Evolutionary conservation across 1,139 yeast genomes (phyloP).

Genomic region (Yamadazyma dushanensis): DNA sequence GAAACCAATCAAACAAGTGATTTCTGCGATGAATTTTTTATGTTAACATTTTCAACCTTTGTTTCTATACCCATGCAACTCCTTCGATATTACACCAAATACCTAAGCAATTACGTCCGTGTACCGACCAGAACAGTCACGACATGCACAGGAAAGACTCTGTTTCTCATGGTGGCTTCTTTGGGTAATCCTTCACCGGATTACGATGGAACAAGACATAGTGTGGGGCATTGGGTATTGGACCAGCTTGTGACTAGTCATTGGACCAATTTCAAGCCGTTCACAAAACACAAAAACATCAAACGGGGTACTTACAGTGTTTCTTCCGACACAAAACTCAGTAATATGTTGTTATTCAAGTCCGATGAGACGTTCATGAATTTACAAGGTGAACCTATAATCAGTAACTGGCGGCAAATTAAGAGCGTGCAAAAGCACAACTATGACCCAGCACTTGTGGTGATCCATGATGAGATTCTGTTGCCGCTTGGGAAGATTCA

Average conservation of each 20-base stretch:
- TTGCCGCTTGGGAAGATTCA: constrained; percentile 63
- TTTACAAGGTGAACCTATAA: constrained; percentile 55
- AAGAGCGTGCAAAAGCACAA: constrained; percentile 17
- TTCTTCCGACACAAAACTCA: constrained; percentile 19
- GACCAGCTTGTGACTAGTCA: constrained; percentile 28
- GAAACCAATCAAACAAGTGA: not conserved
- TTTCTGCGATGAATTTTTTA: constrained; percentile 1
- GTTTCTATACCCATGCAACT: constrained; percentile 10
- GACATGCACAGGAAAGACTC: constrained; percentile 17
- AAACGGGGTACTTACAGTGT: constrained; percentile 21
- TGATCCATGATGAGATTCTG: constrained; percentile 77
- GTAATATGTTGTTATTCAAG: constrained; percentile 33
- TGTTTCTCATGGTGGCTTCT: constrained; percentile 51
- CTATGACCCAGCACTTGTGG: constrained; percentile 42
- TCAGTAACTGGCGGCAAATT: constrained; percentile 46
- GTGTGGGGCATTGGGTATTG: constrained; percentile 65
- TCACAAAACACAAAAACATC: constrained; percentile 22
- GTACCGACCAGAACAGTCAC: not conserved
- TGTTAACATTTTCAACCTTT: not conserved
- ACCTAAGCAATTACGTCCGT: constrained; percentile 1
- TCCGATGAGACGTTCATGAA: constrained; percentile 65
- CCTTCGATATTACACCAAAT: constrained; percentile 9
- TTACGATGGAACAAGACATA: constrained; percentile 68
- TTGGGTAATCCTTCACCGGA: constrained; percentile 77
- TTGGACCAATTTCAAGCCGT: constrained; percentile 24